Evolutionary conservation across 2,329 filamentous ascomycete genomes (phyloP), one percentile per base, ranked within the genome.

Genomic region (Fusarium floridanum): DNA sequence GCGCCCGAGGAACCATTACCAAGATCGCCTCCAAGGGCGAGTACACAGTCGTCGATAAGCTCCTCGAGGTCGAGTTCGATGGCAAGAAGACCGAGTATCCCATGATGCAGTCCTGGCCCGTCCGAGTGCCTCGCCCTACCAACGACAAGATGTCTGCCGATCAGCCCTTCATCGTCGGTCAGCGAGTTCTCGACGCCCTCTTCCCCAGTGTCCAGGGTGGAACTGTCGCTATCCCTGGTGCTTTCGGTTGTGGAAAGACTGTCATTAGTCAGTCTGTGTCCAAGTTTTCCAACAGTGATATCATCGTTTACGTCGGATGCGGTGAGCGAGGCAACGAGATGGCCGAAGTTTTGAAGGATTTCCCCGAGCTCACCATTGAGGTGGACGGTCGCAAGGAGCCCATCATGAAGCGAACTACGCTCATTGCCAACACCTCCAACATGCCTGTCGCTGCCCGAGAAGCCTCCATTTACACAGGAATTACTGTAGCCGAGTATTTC

Each of bases 261-360:
- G 97, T 99, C 87, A 99, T 99, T 86, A 95, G 93, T 81, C 97
- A 99, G 87, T 97, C 95, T 71, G 93, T 99, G 74, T 99, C 97
- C 85, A 99, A 99, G 87, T 99, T 99, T 88, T 99, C 97, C 82
- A 99, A 99, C 91, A 97, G 94, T 84, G 97, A 99, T 83, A 94
- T 98, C 81, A 99, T 99, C 78, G 94, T 99, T 79, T 99, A 99
- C 83, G 97, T 99, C 70, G 97, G 97, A 86, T 81, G 85, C 29
- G 94, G 95, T 79, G 97, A 99, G 86, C 94, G 97, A 79, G 97
- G 97, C 78, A 99, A 99, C 83, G 97, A 99, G 86, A 99, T 99
- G 97, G 97, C 97, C 75, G 97, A 99, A 90, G 97, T 99, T 78
- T 90, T 99, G 90, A 98, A 98, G 94, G 97, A 99, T 86, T 99